A percentile compares a stretch with the other conserved stretches of the same genome.
phyloP scores from a whole-genome alignment of 2,329 filamentous ascomycete species.

The Ceratocystis smalleyi region DNA sequence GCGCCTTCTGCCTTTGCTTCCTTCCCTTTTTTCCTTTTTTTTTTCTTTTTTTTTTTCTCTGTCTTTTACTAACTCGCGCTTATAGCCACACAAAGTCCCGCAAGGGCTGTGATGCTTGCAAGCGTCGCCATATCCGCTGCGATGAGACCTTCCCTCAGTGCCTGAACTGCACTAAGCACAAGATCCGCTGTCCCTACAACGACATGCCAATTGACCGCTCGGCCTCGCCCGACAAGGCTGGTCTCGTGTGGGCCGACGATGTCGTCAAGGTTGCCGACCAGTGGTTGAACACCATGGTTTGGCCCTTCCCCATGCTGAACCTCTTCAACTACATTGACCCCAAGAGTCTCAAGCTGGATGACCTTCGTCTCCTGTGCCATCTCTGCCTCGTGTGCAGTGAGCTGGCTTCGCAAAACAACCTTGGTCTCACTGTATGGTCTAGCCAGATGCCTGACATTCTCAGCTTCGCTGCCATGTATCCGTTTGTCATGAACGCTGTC shows the following conservation, averaged over 20 bases:
- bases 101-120: conserved; percentile 97
- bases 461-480: conserved; percentile 62
- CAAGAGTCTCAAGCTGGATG: conserved; percentile 56
- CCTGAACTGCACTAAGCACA: conserved; percentile 97
- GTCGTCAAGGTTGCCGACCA: conserved; percentile 66
- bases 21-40: not conserved
- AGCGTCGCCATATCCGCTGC: conserved; percentile 90
- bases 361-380: conserved; percentile 80
- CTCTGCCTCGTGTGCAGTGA: conserved; percentile 75
- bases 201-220: conserved; percentile 54
- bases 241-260: conserved; percentile 73
- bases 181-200: conserved; percentile 96
- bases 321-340: conserved; percentile 62
- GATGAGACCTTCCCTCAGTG: conserved; percentile 97
- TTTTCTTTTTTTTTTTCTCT: too few relatives aligned
- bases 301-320: conserved; percentile 69
- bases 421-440: conserved; percentile 82
- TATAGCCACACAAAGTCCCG: conserved; percentile 92
- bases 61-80: conserved; percentile 18
- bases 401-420: conserved; percentile 59
- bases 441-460: conserved; percentile 70
- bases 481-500: conserved; percentile 87
- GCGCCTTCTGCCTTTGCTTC: conserved; percentile 16
- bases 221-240: conserved; percentile 45
- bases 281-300: conserved; percentile 58